Evolutionary conservation across 805 yeast species (phyloP).

Genomic region (Scheffersomyces lignosus): DNA sequence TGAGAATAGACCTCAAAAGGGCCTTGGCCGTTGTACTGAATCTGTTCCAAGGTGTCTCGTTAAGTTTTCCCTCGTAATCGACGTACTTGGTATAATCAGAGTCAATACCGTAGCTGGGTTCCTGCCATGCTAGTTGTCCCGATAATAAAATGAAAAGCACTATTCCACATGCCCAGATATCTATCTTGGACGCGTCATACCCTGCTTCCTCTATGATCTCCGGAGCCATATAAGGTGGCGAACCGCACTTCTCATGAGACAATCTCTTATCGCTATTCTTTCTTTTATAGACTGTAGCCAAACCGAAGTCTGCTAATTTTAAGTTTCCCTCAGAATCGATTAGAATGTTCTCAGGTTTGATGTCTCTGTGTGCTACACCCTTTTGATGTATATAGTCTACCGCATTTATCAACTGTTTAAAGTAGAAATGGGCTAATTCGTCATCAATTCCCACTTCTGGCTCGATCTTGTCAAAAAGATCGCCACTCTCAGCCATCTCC

Average conservation of each 20-base stretch:
- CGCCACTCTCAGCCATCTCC: slow-evolving; percentile 76
- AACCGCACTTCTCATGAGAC: slow-evolving; percentile 61
- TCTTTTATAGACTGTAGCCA: slow-evolving; percentile 60
- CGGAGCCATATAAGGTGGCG: slow-evolving; percentile 81
- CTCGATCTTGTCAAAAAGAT: slow-evolving; percentile 74
- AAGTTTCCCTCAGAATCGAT: slow-evolving; percentile 64
- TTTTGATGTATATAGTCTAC: slow-evolving; percentile 57
- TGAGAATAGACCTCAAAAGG: slow-evolving; percentile 52
- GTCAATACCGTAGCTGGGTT: slow-evolving; percentile 52
- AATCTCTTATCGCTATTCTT: slow-evolving; percentile 42
- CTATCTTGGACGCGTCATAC: slow-evolving; percentile 59
- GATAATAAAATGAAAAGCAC: slow-evolving; percentile 60
- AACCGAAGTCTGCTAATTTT: slow-evolving; percentile 76
- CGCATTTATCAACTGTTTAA: slow-evolving; percentile 63
- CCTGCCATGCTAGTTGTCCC: slow-evolving; percentile 75
- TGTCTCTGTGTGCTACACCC: slow-evolving; percentile 69
- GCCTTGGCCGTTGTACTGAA: slow-evolving; percentile 51
- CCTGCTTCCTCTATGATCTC: slow-evolving; percentile 51
- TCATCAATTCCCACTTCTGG: slow-evolving; percentile 71
- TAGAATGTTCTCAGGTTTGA: slow-evolving; percentile 69
- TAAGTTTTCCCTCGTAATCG: slow-evolving; percentile 49
- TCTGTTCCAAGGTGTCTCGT: slow-evolving; percentile 48
- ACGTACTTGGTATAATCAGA: slow-evolving; percentile 44
- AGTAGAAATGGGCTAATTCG: slow-evolving; percentile 67
- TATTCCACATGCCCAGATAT: slow-evolving; percentile 71